phyloP scores from a whole-genome alignment of 768 basidiomycete species.

The Pleurotus eryngii region DNA sequence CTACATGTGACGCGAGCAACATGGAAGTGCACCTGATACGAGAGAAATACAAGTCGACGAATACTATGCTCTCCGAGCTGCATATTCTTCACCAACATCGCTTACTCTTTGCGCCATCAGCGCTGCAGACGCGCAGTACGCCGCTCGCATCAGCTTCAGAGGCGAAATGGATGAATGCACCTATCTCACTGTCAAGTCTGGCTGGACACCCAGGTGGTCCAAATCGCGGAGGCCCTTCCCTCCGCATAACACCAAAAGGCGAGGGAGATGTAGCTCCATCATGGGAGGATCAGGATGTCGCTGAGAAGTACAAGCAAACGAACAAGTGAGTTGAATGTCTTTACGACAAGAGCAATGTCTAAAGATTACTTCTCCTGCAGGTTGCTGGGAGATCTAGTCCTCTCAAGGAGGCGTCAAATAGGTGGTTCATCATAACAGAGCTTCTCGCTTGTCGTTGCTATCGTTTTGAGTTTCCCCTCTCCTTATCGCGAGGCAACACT shows the following conservation, averaged over 20 bases:
- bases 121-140: too few relatives aligned
- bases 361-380: slow-evolving; percentile 29
- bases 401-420: slow-evolving; percentile 51
- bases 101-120: slow-evolving; percentile 32
- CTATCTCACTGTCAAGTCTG: too few relatives aligned
- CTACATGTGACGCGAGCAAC: too few relatives aligned
- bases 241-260: neutral
- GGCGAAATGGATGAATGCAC: too few relatives aligned
- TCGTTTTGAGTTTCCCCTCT: too few relatives aligned
- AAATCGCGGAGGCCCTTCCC: too few relatives aligned
- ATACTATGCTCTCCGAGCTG: slow-evolving; percentile 65
- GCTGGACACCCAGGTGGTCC: too few relatives aligned
- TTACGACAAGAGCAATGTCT: neutral
- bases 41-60: slow-evolving; percentile 56
- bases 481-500: too few relatives aligned
- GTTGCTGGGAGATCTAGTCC: slow-evolving; percentile 59
- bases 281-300: slow-evolving; percentile 42
- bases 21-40: slow-evolving; percentile 2
- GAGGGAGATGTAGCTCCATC: slow-evolving; percentile 2
- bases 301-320: slow-evolving; percentile 57
- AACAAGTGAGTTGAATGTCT: slow-evolving; percentile 49
- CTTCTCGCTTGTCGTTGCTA: too few relatives aligned
- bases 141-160: too few relatives aligned
- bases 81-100: slow-evolving; percentile 69
- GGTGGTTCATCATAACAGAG: slow-evolving; percentile 9